phyloP scores from a whole-genome alignment of 1,284 basidiomycete genomes.

The Ganoderma multipileum region DNA sequence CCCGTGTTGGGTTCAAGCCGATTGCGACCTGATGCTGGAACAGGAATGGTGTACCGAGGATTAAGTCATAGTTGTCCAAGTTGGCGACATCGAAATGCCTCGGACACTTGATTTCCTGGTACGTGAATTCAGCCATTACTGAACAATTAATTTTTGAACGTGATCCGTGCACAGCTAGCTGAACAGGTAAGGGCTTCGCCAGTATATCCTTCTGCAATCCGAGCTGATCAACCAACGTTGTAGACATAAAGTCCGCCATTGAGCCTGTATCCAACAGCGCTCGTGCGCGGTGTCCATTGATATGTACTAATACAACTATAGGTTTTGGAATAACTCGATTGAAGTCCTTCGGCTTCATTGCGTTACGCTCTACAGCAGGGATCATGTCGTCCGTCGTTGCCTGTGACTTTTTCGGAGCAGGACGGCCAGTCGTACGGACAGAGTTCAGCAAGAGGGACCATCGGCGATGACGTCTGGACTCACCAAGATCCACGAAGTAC shows the following conservation, averaged over 20 bases:
- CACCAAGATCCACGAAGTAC: too few relatives aligned
- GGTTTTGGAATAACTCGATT: conserved; percentile 12
- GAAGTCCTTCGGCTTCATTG: conserved; percentile 33
- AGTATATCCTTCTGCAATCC: not conserved
- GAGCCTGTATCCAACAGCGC: conserved; percentile 21
- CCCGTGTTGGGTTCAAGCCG: not conserved
- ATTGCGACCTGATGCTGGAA: conserved; percentile 8
- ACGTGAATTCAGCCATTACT: conserved; percentile 22
- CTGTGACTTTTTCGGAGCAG: too few relatives aligned
- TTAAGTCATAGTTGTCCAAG: conserved; percentile 10
- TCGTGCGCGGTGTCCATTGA: conserved; percentile 9
- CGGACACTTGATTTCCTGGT: conserved; percentile 38
- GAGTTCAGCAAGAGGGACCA: too few relatives aligned
- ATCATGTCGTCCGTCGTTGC: too few relatives aligned
- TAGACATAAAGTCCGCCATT: conserved; percentile 20
- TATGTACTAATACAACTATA: not conserved
- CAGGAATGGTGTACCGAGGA: conserved; percentile 9
- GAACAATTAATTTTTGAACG: conserved; percentile 10
- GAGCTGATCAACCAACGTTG: conserved; percentile 16
- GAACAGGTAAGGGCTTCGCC: conserved; percentile 13
- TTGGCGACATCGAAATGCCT: conserved; percentile 38
- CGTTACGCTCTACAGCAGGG: conserved; percentile 34
- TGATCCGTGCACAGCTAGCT: conserved; percentile 17
- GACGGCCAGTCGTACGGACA: too few relatives aligned
- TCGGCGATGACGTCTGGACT: too few relatives aligned